Percentiles rank a stretch among this genome's conserved stretches.
These are phyloP conservation scores for Cyclotella cryptica DNA, from an alignment of 108 stramenopile genomes.

Conservation along the genomic window DNA sequence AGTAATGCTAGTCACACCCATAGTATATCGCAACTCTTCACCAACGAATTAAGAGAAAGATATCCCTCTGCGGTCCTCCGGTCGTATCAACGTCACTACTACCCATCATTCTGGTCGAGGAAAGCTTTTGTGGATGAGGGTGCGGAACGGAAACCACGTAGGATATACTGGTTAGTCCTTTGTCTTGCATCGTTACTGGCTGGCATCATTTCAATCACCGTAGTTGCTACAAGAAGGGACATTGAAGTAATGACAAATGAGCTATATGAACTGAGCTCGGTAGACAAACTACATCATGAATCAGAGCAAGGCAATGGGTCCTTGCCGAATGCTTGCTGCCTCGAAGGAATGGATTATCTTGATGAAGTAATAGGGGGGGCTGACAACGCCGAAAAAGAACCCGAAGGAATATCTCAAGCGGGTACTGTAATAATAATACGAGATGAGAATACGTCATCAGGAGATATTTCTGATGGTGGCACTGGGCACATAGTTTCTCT, in stretches of 20 bases:
- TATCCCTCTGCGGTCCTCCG: not conserved
- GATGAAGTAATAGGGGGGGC: not conserved
- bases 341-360: not conserved
- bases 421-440: too few relatives aligned
- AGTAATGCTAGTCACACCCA: not conserved
- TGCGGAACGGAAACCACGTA: not conserved
- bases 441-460: too few relatives aligned
- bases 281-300: not conserved
- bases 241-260: not conserved
- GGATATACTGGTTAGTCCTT: too few relatives aligned
- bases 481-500: too few relatives aligned
- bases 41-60: constrained; percentile 9
- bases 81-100: not conserved
- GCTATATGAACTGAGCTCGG: not conserved
- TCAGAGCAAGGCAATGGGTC: constrained; percentile 3
- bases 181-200: not conserved
- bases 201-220: not conserved
- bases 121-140: not conserved
- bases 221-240: too few relatives aligned
- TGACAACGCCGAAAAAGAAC: too few relatives aligned
- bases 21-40: constrained; percentile 14
- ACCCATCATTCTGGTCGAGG: not conserved
- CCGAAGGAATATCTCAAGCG: too few relatives aligned
- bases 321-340: constrained; percentile 4
- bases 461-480: too few relatives aligned